Evolutionary conservation across 1,284 basidiomycete species (phyloP).

Genomic region (Trametes hirsuta): DNA sequence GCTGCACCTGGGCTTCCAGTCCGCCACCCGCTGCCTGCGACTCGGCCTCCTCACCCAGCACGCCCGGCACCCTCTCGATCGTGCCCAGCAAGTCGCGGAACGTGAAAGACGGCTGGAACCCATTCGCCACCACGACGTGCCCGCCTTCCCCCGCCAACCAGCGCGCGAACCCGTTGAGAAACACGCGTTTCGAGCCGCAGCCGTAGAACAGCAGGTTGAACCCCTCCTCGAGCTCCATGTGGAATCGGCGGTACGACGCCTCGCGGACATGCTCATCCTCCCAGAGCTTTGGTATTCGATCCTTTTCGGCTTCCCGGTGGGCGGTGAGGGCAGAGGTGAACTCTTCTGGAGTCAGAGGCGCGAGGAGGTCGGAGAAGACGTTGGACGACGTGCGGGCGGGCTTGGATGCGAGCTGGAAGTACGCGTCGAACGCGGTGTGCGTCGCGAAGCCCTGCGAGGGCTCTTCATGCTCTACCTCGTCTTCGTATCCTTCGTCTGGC

Average conservation of each 20-base stretch:
- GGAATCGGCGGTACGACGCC: constrained; percentile 61
- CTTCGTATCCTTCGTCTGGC: constrained; percentile 5
- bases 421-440: constrained; percentile 76
- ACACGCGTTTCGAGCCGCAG: constrained; percentile 78
- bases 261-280: constrained; percentile 35
- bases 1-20: constrained; percentile 63
- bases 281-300: constrained; percentile 22
- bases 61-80: constrained; percentile 64
- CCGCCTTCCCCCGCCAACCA: constrained; percentile 48
- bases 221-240: constrained; percentile 74
- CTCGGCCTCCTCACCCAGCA: constrained; percentile 42
- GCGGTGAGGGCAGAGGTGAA: constrained; percentile 46
- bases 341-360: constrained; percentile 68
- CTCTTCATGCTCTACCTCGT: constrained; percentile 10
- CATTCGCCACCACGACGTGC: constrained; percentile 82
- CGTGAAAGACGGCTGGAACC: constrained; percentile 70
- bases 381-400: constrained; percentile 74
- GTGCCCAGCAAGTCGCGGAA: constrained; percentile 73
- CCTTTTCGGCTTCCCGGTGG: constrained; percentile 33
- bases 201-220: constrained; percentile 90
- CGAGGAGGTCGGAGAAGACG: constrained; percentile 73
- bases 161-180: constrained; percentile 76
- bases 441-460: constrained; percentile 25
- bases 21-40: constrained; percentile 35
- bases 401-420: constrained; percentile 71